Evolutionary conservation across 345 rosid genomes (phyloP), one percentile per base, ranked within the genome.

Genomic region (Syzygium aromaticum): DNA sequence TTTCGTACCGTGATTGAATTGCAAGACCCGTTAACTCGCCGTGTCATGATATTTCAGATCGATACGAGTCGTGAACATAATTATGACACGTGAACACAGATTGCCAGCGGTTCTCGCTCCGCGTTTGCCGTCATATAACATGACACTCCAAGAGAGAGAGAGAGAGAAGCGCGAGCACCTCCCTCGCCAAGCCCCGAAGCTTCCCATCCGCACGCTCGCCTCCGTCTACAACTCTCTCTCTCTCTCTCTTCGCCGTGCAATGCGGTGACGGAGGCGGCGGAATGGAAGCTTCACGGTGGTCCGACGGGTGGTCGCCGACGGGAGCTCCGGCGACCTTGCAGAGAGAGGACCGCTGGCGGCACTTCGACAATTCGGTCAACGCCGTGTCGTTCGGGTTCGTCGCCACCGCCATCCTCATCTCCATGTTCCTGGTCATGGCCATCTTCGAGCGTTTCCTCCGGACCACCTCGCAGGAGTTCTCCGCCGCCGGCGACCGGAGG

Each of bases 341-440:
- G 84, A 90, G 92, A 89, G 94, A 91, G 13, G 88, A 90, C 51
- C 93, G 92, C 51, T 93, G 95, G 92, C 88, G 85, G 90, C 63
- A 89, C 77, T 94, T 93, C 59, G 98, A 94, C 83, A 93, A 94
- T 92, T 94, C 98, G 46, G 97, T 95, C 40, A 95, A 94, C 87
- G 98, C 99, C 0, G 98, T 97, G 61, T 96, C 99, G 22, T 96
- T 96, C 89, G 99, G 99, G 21, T 97, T 96, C 86, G 99, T 97
- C 9, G 99, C 99, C 85, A 97, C 99, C 53, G 99, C 99, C 87
- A 93, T 97, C 89, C 97, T 97, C 92, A 97, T 97, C 90, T 96
- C 96, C 52, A 96, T 97, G 99, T 97, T 97, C 94, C 91, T 97
- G 80, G 94, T 94, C 84, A 97, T 97, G 99, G 99, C 98, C 56